Evolutionary conservation across 2,329 filamentous ascomycete species (phyloP).

Genomic region (Harringtonia aguacate): DNA sequence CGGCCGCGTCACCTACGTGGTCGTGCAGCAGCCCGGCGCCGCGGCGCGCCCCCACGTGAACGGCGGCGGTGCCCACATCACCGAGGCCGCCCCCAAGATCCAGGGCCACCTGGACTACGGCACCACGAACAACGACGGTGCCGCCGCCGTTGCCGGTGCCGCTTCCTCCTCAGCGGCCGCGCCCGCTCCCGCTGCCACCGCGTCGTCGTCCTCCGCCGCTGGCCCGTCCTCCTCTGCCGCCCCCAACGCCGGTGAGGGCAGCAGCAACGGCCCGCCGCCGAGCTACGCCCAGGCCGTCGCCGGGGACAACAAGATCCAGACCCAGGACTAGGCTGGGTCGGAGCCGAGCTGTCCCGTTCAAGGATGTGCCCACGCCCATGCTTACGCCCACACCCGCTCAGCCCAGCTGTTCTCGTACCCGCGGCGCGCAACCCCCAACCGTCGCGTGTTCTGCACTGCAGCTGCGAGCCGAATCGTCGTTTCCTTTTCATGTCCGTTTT

Average conservation of each 20-base stretch:
- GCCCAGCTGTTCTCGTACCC: no score
- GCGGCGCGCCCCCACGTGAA: no score
- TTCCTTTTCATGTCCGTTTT: no score
- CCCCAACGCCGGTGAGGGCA: conserved; percentile 28
- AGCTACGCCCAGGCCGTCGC: conserved; percentile 84
- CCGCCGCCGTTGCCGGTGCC: conserved; percentile 13
- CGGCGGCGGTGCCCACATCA: no score
- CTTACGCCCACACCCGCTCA: no score
- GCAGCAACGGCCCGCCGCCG: conserved; percentile 52
- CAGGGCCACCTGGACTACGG: conserved; percentile 35
- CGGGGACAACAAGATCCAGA: conserved; percentile 86
- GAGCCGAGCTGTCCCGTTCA: no score
- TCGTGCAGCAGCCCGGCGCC: conserved; percentile 42
- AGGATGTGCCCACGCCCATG: no score
- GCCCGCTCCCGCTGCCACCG: conserved; percentile 11
- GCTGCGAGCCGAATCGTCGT: no score
- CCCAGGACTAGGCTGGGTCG: conserved; percentile 39
- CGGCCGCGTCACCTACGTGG: conserved; percentile 62
- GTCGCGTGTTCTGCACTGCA: no score
- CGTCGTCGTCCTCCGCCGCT: conserved; percentile 11
- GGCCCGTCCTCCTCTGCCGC: conserved; percentile 15
- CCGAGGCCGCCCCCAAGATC: conserved; percentile 17
- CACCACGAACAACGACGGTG: conserved; percentile 22
- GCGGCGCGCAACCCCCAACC: no score
- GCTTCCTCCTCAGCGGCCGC: conserved; percentile 21